Evolutionary conservation across 164 flowering plant species (phyloP), one percentile per base, ranked within the genome.

Genomic region (Vitis cinerea): DNA sequence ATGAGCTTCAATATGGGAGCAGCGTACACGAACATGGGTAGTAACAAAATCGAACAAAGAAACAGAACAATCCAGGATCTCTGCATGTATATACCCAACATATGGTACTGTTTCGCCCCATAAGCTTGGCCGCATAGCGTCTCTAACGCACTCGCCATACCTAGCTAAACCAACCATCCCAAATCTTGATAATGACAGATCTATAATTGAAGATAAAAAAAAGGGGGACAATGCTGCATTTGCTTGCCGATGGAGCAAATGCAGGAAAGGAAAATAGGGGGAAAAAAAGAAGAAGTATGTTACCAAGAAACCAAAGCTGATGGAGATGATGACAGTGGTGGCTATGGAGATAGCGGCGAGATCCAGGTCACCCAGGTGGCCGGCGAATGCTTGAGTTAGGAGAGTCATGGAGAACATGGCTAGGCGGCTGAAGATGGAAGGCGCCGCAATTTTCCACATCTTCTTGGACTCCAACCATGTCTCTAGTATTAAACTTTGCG

Each of bases 91-190:
- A 84, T 68, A 4, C 90, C 90, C 56, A 86, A 44, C 87, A 86
- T 83, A 67, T 79, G 72, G 71, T 79, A 72, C 63, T 77, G 75
- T 50, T 77, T 79, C 2, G 86, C 87, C 8, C 90, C 90, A 52
- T 30, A 84, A 4, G 90, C 87, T 71, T 86, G 90, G 47, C 90
- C 87, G 30, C 90, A 83, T 2, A 86, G 71, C 1, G 87, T 86
- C 59, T 84, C 90, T 4, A 84, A 68, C 7, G 87, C 87, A 65
- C 90, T 86, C 2, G 85, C 85, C 90, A 86, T 84, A 0, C 90
- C 90, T n/a, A 86, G 57, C 90, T 86, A 66, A 19, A 44, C 44
- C 13, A 12, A 49, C 14, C 57, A 58, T n/a, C 48, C 15, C 3
- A 57, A 54, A 50, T 13, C 31, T 30, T 16, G 27, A 37, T 61